Evolutionary conservation across 768 basidiomycete genomes (phyloP).

Genomic region (Xerocomus spinulosus): DNA sequence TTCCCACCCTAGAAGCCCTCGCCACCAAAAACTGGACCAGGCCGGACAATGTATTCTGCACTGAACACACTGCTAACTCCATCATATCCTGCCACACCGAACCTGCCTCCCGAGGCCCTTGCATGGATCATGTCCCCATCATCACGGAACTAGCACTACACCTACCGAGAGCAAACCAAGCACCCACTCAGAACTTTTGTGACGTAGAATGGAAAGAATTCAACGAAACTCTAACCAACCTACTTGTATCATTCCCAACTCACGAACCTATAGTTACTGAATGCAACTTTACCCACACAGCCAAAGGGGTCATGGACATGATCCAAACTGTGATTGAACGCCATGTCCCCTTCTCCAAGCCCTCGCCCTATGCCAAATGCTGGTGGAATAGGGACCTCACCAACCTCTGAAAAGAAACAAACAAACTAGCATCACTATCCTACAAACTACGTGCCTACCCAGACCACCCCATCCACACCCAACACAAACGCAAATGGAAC

Average conservation of each 20-base stretch:
- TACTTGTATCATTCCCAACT: too few species aligned
- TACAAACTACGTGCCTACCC: too few species aligned
- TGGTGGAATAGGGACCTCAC: too few species aligned
- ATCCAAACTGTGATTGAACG: not conserved
- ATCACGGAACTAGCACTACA: not conserved
- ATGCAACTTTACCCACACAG: not conserved
- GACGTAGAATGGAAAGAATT: too few species aligned
- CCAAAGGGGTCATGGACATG: not conserved
- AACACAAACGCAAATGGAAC: too few species aligned
- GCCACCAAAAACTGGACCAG: conserved; percentile 29
- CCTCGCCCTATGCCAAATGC: not conserved
- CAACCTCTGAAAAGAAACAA: too few species aligned
- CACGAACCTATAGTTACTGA: not conserved
- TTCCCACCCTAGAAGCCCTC: conserved; percentile 22
- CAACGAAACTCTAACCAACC: too few species aligned
- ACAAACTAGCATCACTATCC: too few species aligned
- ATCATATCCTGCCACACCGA: conserved; percentile 18
- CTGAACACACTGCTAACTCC: not conserved
- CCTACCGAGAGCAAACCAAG: too few species aligned
- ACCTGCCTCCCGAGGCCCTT: conserved; percentile 4
- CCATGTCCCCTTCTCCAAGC: not conserved
- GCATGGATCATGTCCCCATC: conserved; percentile 35
- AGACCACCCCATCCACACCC: too few species aligned
- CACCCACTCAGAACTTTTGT: too few species aligned
- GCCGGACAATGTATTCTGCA: conserved; percentile 35